These are phyloP conservation scores for Coemansia sp. DNA, from an alignment of 192 early-diverging fungal genomes.

Conservation along the genomic window DNA sequence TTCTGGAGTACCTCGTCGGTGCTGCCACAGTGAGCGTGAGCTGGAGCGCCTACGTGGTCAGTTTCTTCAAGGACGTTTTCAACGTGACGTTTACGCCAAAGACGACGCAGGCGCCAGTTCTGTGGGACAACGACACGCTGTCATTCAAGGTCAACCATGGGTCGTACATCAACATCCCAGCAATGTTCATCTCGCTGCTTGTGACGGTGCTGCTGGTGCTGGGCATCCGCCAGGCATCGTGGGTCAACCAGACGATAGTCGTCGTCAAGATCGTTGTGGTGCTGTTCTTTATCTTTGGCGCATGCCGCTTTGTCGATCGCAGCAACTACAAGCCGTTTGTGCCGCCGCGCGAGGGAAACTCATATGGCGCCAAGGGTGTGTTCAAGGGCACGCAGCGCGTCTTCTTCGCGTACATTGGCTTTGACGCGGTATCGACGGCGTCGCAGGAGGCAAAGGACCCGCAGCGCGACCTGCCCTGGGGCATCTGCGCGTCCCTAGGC, in stretches of 20 bases:
- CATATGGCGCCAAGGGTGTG: conserved; percentile 69
- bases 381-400: conserved; percentile 73
- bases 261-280: conserved; percentile 71
- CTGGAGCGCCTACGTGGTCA: conserved; percentile 80
- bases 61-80: conserved; percentile 68
- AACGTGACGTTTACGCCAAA: conserved; percentile 45
- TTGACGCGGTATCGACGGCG: conserved; percentile 84
- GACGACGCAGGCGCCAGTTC: conserved; percentile 71
- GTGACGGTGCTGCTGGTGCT: conserved; percentile 67
- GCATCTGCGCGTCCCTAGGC: conserved; percentile 75
- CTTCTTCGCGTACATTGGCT: conserved; percentile 84
- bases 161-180: conserved; percentile 72
- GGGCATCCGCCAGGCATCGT: conserved; percentile 73
- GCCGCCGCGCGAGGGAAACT: conserved; percentile 59
- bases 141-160: conserved; percentile 46
- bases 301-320: conserved; percentile 66
- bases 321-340: conserved; percentile 79
- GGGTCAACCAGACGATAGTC: conserved; percentile 72
- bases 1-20: conserved; percentile 84
- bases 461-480: conserved; percentile 78
- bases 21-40: conserved; percentile 80
- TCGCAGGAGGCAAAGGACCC: conserved; percentile 82
- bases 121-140: conserved; percentile 59
- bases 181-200: conserved; percentile 63
- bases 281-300: conserved; percentile 77